A percentile compares a stretch with the other conserved stretches of the same genome.
phyloP scores from a whole-genome alignment of 805 yeast genomes.

The Citeromyces matritensis region DNA sequence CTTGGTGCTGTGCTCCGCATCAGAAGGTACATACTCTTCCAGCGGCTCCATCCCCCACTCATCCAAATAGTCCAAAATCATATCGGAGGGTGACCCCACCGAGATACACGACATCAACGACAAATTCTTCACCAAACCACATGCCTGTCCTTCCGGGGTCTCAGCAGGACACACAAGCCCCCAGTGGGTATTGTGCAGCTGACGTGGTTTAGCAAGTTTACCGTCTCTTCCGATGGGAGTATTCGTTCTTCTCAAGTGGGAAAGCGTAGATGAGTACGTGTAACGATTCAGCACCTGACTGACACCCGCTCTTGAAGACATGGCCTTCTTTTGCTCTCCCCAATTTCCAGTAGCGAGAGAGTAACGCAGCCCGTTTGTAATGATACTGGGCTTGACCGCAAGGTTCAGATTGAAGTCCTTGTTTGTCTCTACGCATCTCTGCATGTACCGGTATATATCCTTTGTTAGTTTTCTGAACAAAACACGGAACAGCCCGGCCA shows the following conservation, averaged over 20 bases:
- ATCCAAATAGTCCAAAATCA: slow-evolving; percentile 81
- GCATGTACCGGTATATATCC: slow-evolving; percentile 96
- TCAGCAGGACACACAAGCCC: slow-evolving; percentile 99
- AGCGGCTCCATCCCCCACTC: slow-evolving; percentile 99
- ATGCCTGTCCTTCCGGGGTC: slow-evolving; percentile 99
- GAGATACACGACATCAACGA: slow-evolving; percentile 96
- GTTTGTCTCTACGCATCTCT: slow-evolving; percentile 95
- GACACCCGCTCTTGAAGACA: slow-evolving; percentile 98
- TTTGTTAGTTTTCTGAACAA: slow-evolving; percentile 89
- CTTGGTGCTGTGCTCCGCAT: slow-evolving; percentile 81
- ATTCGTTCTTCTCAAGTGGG: slow-evolving; percentile 97
- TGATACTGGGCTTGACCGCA: slow-evolving; percentile 94
- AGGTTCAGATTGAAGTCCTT: slow-evolving; percentile 91
- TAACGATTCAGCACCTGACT: slow-evolving; percentile 96
- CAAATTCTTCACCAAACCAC: slow-evolving; percentile 95
- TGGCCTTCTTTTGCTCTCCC: slow-evolving; percentile 99
- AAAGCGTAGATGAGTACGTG: slow-evolving; percentile 95
- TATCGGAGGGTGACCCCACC: slow-evolving; percentile 95
- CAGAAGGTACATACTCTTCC: slow-evolving; percentile 89
- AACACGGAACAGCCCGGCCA: slow-evolving; percentile 90
- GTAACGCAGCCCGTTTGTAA: slow-evolving; percentile 93
- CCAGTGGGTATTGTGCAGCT: slow-evolving; percentile 98
- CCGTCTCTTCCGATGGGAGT: slow-evolving; percentile 99
- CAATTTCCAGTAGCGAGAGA: slow-evolving; percentile 99
- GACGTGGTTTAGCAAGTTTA: slow-evolving; percentile 97